Conservation (phyloP, 106 monocot species). For the Dendrobium officinale region DNA sequence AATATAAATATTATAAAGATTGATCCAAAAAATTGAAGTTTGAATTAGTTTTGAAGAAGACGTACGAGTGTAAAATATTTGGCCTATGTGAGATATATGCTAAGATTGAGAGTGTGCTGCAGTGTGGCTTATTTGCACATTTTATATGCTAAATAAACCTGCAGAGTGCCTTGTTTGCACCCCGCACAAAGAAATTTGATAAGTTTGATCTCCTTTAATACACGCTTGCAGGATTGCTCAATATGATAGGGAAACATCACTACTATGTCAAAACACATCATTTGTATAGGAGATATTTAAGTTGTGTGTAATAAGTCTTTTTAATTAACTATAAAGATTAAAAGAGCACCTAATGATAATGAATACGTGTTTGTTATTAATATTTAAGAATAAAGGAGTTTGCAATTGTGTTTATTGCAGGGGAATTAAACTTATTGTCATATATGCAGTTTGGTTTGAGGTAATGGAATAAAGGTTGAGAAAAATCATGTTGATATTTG, state of each 20-base stretch:
- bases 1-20: background rate
- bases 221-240: no score
- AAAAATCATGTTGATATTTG: background rate
- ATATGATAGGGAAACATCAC: background rate
- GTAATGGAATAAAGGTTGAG: background rate
- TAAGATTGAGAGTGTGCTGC: background rate
- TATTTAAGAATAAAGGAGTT: background rate
- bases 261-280: background rate
- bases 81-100: background rate
- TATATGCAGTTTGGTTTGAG: background rate
- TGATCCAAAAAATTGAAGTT: background rate
- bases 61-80: background rate
- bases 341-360: no score
- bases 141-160: background rate
- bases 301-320: no score
- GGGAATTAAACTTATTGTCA: background rate
- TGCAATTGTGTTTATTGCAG: background rate
- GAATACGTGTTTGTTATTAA: no score
- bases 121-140: background rate
- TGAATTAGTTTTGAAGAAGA: background rate
- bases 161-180: no score
- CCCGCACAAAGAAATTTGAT: background rate
- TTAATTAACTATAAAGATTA: no score
- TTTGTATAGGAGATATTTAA: no score
- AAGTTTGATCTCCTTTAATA: no score